Conservation (phyloP, 2,329 filamentous ascomycete species). For the Penicillium expansum region DNA sequence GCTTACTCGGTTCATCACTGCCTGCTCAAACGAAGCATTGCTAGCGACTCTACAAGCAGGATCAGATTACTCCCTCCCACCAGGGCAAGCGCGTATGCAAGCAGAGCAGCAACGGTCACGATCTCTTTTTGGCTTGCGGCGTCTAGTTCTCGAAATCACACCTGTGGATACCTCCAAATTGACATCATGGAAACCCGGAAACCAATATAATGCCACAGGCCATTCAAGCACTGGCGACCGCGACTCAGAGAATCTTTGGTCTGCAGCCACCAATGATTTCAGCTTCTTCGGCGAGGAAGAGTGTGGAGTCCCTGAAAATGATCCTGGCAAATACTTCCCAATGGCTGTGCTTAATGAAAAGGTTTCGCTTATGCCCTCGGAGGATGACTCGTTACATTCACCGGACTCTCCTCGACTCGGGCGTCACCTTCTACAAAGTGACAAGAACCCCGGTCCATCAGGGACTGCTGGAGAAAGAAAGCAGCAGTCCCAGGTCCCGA, state of each 20-base stretch:
- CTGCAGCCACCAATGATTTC: slow-evolving; percentile 58
- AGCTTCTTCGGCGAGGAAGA: slow-evolving; percentile 61
- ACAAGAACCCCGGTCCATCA: background rate
- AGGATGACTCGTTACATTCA: slow-evolving; percentile 27
- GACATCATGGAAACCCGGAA: slow-evolving; percentile 42
- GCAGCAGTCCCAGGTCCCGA: slow-evolving; percentile 15
- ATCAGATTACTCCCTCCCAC: slow-evolving; percentile 59
- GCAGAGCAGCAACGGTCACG: slow-evolving; percentile 51
- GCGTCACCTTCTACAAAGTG: slow-evolving; percentile 11
- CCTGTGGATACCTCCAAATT: slow-evolving; percentile 28
- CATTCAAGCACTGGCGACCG: slow-evolving; percentile 59
- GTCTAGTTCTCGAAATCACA: slow-evolving; percentile 57
- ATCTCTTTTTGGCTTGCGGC: slow-evolving; percentile 54
- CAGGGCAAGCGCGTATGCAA: slow-evolving; percentile 50
- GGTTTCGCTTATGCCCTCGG: slow-evolving; percentile 40
- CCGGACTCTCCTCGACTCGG: slow-evolving; percentile 12
- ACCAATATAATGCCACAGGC: slow-evolving; percentile 47
- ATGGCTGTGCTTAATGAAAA: slow-evolving; percentile 45
- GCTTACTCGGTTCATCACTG: slow-evolving; percentile 55
- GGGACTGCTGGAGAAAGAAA: slow-evolving; percentile 2
- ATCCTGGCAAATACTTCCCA: slow-evolving; percentile 46
- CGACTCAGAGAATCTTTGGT: slow-evolving; percentile 60
- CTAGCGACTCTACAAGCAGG: slow-evolving; percentile 54
- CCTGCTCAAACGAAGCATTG: slow-evolving; percentile 55
- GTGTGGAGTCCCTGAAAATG: slow-evolving; percentile 49